These are phyloP conservation scores for Cercospora nicotianae DNA, from an alignment of 2,329 filamentous ascomycete genomes.

Conservation along the genomic window DNA sequence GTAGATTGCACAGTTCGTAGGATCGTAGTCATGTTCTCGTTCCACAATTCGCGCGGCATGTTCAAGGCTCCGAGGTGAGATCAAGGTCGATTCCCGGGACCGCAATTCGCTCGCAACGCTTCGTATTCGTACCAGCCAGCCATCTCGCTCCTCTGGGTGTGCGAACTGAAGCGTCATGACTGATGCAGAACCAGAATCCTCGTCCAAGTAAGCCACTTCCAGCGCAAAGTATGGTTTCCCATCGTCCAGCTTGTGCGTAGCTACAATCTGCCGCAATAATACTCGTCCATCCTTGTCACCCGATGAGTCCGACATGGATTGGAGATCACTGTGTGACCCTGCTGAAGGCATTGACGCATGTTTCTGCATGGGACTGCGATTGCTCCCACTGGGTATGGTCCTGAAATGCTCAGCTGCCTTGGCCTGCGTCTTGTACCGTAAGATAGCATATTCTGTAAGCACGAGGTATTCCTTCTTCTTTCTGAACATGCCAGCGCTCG, in stretches of 20 bases:
- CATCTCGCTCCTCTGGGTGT: conserved; percentile 63
- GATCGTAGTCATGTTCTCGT: conserved; percentile 67
- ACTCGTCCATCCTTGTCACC: conserved; percentile 59
- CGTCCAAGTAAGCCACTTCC: conserved; percentile 68
- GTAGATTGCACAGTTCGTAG: conserved; percentile 66
- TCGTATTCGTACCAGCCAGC: conserved; percentile 65
- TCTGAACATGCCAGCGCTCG: conserved; percentile 67
- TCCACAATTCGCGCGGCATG: conserved; percentile 64
- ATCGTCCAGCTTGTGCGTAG: conserved; percentile 66
- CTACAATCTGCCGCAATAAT: conserved; percentile 65
- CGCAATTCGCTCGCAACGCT: conserved; percentile 59
- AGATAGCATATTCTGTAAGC: conserved; percentile 66
- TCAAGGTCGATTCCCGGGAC: conserved; percentile 52
- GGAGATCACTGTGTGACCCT: conserved; percentile 62
- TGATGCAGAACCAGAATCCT: conserved; percentile 60
- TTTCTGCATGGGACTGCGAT: conserved; percentile 49
- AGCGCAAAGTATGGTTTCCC: conserved; percentile 65
- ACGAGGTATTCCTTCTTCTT: conserved; percentile 73
- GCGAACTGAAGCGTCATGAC: conserved; percentile 65
- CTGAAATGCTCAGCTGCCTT: conserved; percentile 66
- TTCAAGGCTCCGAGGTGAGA: conserved; percentile 61
- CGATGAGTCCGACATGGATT: conserved; percentile 53
- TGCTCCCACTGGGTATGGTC: conserved; percentile 37
- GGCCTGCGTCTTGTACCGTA: conserved; percentile 67
- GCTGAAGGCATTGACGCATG: conserved; percentile 61